phyloP scores from a whole-genome alignment of 2,329 filamentous ascomycete genomes.

The Shiraia bambusicola region DNA sequence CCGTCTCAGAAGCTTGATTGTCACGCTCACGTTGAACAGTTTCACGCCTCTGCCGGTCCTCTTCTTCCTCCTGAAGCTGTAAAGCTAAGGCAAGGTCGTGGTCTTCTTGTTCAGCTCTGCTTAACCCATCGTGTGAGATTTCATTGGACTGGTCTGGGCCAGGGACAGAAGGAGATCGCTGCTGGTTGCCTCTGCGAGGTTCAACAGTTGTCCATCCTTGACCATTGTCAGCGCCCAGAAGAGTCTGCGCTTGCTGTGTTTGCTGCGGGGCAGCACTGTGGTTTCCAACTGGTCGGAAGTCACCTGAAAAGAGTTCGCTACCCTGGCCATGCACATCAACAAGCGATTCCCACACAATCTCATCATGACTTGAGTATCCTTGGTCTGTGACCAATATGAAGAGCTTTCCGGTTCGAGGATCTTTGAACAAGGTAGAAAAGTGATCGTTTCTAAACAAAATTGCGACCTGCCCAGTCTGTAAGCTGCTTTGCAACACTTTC shows the following conservation, averaged over 20 bases:
- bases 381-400: slow-evolving; percentile 89
- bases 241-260: slow-evolving; percentile 30
- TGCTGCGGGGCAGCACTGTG: slow-evolving; percentile 29
- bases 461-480: slow-evolving; percentile 76
- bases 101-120: slow-evolving; percentile 74
- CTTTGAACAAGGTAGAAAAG: slow-evolving; percentile 90
- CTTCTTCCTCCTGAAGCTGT: slow-evolving; percentile 93
- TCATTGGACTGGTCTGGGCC: slow-evolving; percentile 17
- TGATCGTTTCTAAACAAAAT: slow-evolving; percentile 98
- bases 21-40: slow-evolving; percentile 66
- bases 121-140: slow-evolving; percentile 33
- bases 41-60: slow-evolving; percentile 68
- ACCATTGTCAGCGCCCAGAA: slow-evolving; percentile 36
- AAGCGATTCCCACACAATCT: slow-evolving; percentile 94
- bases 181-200: slow-evolving; percentile 31
- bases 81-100: slow-evolving; percentile 82
- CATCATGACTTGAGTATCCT: slow-evolving; percentile 82
- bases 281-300: slow-evolving; percentile 82
- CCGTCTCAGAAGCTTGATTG: slow-evolving; percentile 67
- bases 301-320: slow-evolving; percentile 83
- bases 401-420: slow-evolving; percentile 73
- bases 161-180: slow-evolving; percentile 9
- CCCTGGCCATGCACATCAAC: slow-evolving; percentile 82
- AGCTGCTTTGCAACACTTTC: slow-evolving; percentile 67
- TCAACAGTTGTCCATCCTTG: slow-evolving; percentile 61